Conservation (phyloP, 2,329 filamentous ascomycete species). For the Botrytis porri region DNA sequence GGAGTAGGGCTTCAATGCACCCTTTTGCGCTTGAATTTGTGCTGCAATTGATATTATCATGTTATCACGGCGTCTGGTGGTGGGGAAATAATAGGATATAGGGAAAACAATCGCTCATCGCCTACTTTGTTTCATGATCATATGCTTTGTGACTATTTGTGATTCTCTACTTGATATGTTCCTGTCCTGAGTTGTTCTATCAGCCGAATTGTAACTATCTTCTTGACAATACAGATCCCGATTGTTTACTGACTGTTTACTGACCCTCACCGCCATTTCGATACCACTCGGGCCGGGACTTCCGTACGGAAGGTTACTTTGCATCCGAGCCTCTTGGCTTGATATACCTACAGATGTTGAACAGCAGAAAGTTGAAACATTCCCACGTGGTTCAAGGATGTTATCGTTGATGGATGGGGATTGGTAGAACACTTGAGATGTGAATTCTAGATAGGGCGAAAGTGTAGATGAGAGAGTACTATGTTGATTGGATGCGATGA, state of each 20-base stretch:
- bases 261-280: constrained; percentile 4
- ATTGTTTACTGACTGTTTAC: neutral
- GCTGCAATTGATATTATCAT: constrained; percentile 19
- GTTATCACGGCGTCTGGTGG: constrained; percentile 18
- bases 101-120: constrained; percentile 15
- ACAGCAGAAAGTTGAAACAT: neutral
- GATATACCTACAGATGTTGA: neutral
- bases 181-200: neutral
- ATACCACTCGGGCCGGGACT: neutral
- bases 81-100: constrained; percentile 19
- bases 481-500: neutral
- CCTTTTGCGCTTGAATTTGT: constrained; percentile 15
- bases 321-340: neutral
- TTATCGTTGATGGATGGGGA: neutral
- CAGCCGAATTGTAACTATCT: too few species aligned
- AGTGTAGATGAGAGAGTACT: neutral
- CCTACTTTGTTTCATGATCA: neutral
- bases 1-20: constrained; percentile 13
- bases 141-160: neutral
- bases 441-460: neutral
- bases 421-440: neutral
- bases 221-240: neutral
- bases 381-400: neutral
- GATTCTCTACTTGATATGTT: neutral
- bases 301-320: neutral